Evolutionary conservation across 2,329 filamentous ascomycete genomes (phyloP).

Genomic region (Neoscytalidium dimidiatum): DNA sequence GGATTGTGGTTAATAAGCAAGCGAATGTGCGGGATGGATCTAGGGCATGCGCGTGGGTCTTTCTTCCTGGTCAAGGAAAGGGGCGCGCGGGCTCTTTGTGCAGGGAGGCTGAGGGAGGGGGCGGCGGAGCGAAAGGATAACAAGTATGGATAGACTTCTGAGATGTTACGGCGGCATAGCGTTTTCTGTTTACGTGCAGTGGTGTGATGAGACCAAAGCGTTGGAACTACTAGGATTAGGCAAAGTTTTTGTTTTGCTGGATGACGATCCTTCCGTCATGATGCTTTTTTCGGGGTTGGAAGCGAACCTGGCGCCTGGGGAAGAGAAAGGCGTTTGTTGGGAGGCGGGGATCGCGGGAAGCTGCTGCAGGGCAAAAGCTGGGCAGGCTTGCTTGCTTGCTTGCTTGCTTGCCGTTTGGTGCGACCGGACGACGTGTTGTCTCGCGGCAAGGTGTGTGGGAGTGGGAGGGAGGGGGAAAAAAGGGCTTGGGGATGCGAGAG

Average conservation of each 20-base stretch:
- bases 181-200: background rate
- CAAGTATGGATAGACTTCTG: constrained; percentile 19
- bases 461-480: background rate
- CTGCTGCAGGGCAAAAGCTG: background rate
- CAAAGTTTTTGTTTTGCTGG: background rate
- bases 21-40: background rate
- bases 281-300: no score
- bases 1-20: constrained; percentile 12
- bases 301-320: background rate
- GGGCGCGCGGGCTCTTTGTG: background rate
- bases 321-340: no score
- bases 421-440: no score
- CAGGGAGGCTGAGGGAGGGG: no score
- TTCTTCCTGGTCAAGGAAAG: background rate
- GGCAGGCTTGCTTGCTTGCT: no score
- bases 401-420: no score
- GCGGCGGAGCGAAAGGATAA: background rate
- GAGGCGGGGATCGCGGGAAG: background rate
- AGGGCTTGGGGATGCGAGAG: background rate
- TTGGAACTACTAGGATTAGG: background rate
- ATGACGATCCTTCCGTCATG: background rate
- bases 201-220: background rate
- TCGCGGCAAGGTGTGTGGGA: background rate
- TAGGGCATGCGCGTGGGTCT: background rate
- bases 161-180: background rate